Evolutionary conservation across 306 rosid genomes (phyloP).

Genomic region (Datisca glomerata): DNA sequence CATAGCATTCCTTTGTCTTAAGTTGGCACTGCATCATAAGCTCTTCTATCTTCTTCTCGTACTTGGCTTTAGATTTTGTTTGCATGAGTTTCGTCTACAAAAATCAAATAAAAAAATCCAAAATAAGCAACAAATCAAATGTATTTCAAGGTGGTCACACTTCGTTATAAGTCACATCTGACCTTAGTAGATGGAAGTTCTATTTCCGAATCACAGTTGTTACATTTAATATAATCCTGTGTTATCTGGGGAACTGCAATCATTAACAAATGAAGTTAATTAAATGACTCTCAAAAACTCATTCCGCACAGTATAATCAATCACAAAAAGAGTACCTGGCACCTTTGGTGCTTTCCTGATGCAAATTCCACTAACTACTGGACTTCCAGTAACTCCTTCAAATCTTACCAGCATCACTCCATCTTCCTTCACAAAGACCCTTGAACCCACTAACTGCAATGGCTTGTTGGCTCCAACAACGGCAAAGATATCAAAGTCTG

Average conservation of each 20-base stretch:
- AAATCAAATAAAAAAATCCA: constrained; percentile 13
- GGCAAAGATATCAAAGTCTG: constrained; percentile 66
- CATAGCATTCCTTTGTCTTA: constrained; percentile 74
- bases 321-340: constrained; percentile 30
- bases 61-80: constrained; percentile 49
- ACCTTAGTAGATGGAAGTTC: constrained; percentile 75
- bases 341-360: constrained; percentile 38
- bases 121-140: constrained; percentile 18
- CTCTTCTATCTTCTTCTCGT: constrained; percentile 62
- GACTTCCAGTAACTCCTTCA: constrained; percentile 71
- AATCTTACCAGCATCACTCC: constrained; percentile 46
- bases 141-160: constrained; percentile 11
- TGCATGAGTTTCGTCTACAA: constrained; percentile 59
- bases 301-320: neutral
- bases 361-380: constrained; percentile 69
- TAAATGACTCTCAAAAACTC: neutral
- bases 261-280: constrained; percentile 3
- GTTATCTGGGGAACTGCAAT: constrained; percentile 37
- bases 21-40: constrained; percentile 49
- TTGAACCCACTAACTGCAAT: constrained; percentile 40
- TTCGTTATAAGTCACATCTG: constrained; percentile 19
- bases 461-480: constrained; percentile 84
- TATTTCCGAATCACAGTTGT: constrained; percentile 41
- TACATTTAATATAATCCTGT: constrained; percentile 40
- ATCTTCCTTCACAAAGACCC: constrained; percentile 53